A percentile compares a stretch with the other conserved stretches of the same genome.
These are phyloP conservation scores for Penicillium decumbens DNA, from an alignment of 2,329 filamentous ascomycete genomes.

Conservation along the genomic window DNA sequence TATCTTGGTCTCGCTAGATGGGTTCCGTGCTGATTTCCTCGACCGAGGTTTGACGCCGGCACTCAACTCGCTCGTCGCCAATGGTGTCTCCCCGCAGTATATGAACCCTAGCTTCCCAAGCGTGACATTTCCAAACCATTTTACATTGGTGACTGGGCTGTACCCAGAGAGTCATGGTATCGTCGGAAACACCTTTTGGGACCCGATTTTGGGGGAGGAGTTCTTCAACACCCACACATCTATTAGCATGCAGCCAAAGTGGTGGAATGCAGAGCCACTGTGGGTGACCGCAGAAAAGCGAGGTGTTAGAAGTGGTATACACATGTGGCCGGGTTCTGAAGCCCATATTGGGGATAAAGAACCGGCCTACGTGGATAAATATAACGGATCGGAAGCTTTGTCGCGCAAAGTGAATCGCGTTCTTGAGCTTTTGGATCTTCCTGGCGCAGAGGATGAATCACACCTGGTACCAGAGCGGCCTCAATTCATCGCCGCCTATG, in stretches of 20 bases:
- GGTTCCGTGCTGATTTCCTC: slow-evolving; percentile 91
- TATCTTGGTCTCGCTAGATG: slow-evolving; percentile 88
- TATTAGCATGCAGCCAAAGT: slow-evolving; percentile 75
- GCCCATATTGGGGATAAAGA: slow-evolving; percentile 72
- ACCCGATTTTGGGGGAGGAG: slow-evolving; percentile 67
- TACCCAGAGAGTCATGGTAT: slow-evolving; percentile 91
- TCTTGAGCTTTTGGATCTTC: slow-evolving; percentile 76
- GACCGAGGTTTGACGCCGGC: slow-evolving; percentile 77
- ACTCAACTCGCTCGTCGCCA: slow-evolving; percentile 69
- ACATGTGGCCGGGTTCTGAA: slow-evolving; percentile 99
- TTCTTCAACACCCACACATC: slow-evolving; percentile 81
- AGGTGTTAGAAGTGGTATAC: slow-evolving; percentile 72
- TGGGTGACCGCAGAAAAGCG: slow-evolving; percentile 90
- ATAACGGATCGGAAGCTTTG: slow-evolving; percentile 71
- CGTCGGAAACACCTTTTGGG: slow-evolving; percentile 94
- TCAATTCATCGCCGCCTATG: slow-evolving; percentile 89
- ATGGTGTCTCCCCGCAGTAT: slow-evolving; percentile 83
- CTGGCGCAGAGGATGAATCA: slow-evolving; percentile 60
- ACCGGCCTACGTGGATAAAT: slow-evolving; percentile 78
- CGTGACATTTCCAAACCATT: slow-evolving; percentile 95
- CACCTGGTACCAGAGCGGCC: slow-evolving; percentile 59
- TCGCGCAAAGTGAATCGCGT: slow-evolving; percentile 72
- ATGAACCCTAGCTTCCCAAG: slow-evolving; percentile 95
- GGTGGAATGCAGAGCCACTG: slow-evolving; percentile 92
- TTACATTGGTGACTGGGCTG: slow-evolving; percentile 83